Conservation (phyloP, 2,329 filamentous ascomycete genomes). For the Arachnopeziza araneosa region DNA sequence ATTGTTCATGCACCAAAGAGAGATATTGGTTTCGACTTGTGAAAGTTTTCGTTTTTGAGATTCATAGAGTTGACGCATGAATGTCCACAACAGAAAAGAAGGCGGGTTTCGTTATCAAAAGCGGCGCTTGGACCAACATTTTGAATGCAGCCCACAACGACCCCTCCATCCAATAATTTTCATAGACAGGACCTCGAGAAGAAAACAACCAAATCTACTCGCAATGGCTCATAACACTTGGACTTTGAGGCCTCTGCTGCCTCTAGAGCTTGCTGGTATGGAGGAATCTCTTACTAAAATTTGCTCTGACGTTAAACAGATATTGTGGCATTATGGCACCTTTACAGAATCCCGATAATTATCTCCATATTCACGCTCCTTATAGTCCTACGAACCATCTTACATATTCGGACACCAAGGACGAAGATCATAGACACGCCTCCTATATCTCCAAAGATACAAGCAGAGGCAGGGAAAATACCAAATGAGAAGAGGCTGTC, state of each 20-base stretch:
- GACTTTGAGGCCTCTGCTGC: slow-evolving; percentile 13
- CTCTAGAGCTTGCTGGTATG: slow-evolving; percentile 17
- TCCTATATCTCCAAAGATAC: slow-evolving; percentile 17
- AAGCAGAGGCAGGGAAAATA: slow-evolving; percentile 21
- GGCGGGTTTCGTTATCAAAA: too few species aligned
- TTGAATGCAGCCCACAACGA: background rate
- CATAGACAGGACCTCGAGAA: background rate
- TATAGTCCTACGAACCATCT: background rate
- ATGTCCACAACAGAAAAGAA: too few species aligned
- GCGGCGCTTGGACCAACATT: too few species aligned
- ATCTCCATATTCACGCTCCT: background rate
- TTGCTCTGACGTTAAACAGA: background rate
- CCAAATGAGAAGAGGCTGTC: slow-evolving; percentile 19
- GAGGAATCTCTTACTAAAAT: background rate
- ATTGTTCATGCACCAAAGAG: too few species aligned
- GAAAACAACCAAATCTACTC: background rate
- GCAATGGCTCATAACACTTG: slow-evolving; percentile 17
- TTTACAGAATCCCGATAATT: background rate
- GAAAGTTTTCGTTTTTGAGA: too few species aligned
- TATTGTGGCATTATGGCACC: slow-evolving; percentile 3
- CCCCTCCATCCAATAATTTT: slow-evolving; percentile 6
- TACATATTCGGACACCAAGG: background rate
- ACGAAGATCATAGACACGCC: background rate
- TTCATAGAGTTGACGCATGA: too few species aligned
- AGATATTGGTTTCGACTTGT: too few species aligned